A percentile compares a stretch with the other conserved stretches of the same genome.
Evolutionary conservation across 2,329 filamentous ascomycete species (phyloP).

Genomic region (Triangularia setosa): DNA sequence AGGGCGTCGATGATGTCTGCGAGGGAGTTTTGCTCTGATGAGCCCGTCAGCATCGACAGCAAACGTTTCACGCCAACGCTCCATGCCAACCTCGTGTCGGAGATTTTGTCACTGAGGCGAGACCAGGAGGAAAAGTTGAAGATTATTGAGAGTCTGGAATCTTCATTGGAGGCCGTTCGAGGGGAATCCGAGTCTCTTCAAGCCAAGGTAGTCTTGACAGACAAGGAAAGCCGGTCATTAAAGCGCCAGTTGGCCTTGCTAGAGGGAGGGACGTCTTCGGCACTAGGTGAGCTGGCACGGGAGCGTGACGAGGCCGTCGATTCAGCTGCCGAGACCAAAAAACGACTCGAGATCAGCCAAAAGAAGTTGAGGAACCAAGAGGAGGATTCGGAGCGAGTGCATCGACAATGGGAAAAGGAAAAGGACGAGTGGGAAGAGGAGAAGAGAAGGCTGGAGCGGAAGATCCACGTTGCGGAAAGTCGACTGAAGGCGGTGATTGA

Average conservation of each 20-base stretch:
- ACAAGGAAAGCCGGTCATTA: slow-evolving; percentile 73
- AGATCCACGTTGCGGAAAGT: slow-evolving; percentile 83
- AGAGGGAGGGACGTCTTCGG: slow-evolving; percentile 83
- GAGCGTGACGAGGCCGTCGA: slow-evolving; percentile 85
- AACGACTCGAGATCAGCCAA: slow-evolving; percentile 71
- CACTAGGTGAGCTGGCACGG: slow-evolving; percentile 74
- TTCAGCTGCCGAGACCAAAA: slow-evolving; percentile 65
- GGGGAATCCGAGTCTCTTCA: slow-evolving; percentile 71
- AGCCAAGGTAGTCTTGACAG: slow-evolving; percentile 55
- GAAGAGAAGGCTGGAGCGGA: slow-evolving; percentile 75
- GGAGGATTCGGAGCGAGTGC: slow-evolving; percentile 74
- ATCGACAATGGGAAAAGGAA: slow-evolving; percentile 78
- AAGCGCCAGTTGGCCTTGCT: slow-evolving; percentile 83
- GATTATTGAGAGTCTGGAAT: slow-evolving; percentile 81
- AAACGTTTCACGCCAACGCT: slow-evolving; percentile 91
- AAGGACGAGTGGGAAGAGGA: slow-evolving; percentile 83
- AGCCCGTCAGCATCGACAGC: slow-evolving; percentile 74
- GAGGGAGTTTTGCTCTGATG: slow-evolving; percentile 59
- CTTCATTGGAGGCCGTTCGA: slow-evolving; percentile 64
- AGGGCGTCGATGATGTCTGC: slow-evolving; percentile 49
- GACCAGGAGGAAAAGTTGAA: slow-evolving; percentile 88
- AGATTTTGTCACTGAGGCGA: slow-evolving; percentile 80
- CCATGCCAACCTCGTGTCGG: slow-evolving; percentile 89
- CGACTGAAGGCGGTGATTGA: slow-evolving; percentile 80
- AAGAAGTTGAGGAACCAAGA: slow-evolving; percentile 76